These are phyloP conservation scores for Penicillium tannophilum DNA, from an alignment of 495 filamentous ascomycete species.

Conservation along the genomic window DNA sequence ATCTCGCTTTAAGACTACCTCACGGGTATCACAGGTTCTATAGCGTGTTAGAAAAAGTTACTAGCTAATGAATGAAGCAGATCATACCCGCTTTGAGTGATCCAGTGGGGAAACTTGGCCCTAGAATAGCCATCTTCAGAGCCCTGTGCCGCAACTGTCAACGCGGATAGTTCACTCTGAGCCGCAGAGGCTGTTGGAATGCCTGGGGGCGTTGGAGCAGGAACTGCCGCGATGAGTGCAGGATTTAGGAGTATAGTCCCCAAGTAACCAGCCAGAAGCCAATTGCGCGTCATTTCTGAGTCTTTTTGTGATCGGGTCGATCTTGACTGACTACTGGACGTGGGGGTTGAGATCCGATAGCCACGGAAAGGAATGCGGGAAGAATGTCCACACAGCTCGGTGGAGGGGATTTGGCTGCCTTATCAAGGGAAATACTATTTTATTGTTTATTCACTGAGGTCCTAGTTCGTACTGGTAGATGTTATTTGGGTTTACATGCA, in stretches of 20 bases:
- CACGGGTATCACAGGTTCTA: slow-evolving; percentile 59
- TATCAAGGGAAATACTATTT: neutral
- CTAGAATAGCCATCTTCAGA: neutral
- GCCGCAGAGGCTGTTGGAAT: neutral
- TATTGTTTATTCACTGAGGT: neutral
- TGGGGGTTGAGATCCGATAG: neutral
- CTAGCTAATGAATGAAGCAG: neutral
- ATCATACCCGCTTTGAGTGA: neutral
- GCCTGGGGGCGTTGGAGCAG: neutral
- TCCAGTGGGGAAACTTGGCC: neutral
- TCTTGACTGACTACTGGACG: neutral
- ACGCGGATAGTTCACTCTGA: neutral
- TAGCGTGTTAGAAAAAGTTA: neutral
- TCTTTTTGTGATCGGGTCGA: neutral
- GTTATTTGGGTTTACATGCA: neutral
- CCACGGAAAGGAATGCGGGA: neutral
- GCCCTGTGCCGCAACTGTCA: neutral
- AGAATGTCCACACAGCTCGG: neutral
- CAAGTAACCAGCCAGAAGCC: neutral
- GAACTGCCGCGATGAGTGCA: neutral
- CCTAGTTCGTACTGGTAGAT: slow-evolving; percentile 4
- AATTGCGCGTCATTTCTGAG: neutral
- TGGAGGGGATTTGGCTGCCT: neutral
- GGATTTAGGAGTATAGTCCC: neutral
- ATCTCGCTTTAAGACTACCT: slow-evolving; percentile 69